Evolutionary conservation across 768 basidiomycete species (phyloP), one percentile per base, ranked within the genome.

Genomic region (Xerocomellus intermedius): DNA sequence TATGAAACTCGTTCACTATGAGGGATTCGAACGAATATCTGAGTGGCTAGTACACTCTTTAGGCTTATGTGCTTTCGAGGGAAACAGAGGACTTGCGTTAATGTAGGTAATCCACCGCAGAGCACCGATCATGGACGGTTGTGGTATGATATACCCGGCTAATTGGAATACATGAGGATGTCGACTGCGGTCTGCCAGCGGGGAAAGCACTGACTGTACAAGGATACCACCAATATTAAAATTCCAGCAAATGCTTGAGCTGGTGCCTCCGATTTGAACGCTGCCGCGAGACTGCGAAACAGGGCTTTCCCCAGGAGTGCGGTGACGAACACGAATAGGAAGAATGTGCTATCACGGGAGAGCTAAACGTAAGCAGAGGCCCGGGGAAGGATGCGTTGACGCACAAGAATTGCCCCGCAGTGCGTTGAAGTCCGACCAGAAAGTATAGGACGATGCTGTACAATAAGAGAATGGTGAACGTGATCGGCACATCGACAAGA

Each of bases 1-100:
- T 85, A 59, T 80, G 83, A 72, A 94, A 94, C 69, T 96, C 91
- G 70, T 94, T 95, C 21, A 82, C 77, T 66, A 95, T 77, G 39
- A 94, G 68, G 0, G 80, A 77, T 56, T 92, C 88, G 66, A 94
- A 94, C 0, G 65, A 55, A 33, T 66, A 66, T 82, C 86, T 64
- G 84, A 93, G 2, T 75, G 79, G 92, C 65, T 67, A 42, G 8
- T 14, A 19, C 1, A 21, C 5, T 32, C 4, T 33, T 22, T 58
- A 4, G 65, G 60, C 9, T 9, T 2, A 35, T 14, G 33, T 14
- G 10, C 17, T 35, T 17, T 5, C 8, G 9, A 47, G 0, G 79
- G 84, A 85, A 56, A 63, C 2, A 26, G 8, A 32, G 4, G 0
- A 59, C 77, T 57, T 56, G 81, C 84, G 43, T 86, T 86, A 33